Evolutionary conservation across 2,329 filamentous ascomycete species (phyloP), one percentile per base, ranked within the genome.

Genomic region (Pestalotiopsis sp.): DNA sequence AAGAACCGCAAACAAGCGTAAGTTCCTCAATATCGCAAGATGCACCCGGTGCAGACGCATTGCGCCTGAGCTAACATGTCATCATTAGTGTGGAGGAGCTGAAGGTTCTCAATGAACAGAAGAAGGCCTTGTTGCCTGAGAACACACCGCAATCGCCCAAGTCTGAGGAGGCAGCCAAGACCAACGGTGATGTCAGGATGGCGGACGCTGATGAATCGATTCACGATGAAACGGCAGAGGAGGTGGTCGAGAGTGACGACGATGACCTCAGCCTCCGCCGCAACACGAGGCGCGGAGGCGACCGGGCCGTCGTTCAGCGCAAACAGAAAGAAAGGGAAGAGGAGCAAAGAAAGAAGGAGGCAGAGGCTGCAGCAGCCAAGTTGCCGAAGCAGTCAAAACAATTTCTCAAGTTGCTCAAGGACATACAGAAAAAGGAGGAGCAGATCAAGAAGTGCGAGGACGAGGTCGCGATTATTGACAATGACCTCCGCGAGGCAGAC

Each of bases 401-500:
- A 77, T 97, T 96, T 80, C 88, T 93, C 77, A 95, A 95, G 78
- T 85, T 98, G 1, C 79, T 97, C 63, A 94, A 94, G 75, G 94
- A 97, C 70, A 97, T 98, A 68, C 91, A 95, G 71, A 94, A 95
- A 78, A 93, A 95, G 77, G 93, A 97, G 76, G 90, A 91, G 0
- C 85, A 90, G 59, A 91, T 99, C 76, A 90, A 90, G 77, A 88
- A 92, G 65, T 94, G 92, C 76, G 95, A 99, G 78, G 91, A 92
- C 5, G 91, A 95, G 75, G 97, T 99, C 71, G 90, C 90, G 3
- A 87, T 92, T 39, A 89, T 97, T 65, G 95, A 98, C 74, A 95
- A 97, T 75, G 95, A 98, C 78, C 86, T 99, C 60, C 92, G 96
- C 65, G 95, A 98, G 81, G 94, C 95, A 55, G 93, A 98, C 79